Conservation (phyloP, 2,329 filamentous ascomycete genomes). For the Aspergillus novoparasiticus region DNA sequence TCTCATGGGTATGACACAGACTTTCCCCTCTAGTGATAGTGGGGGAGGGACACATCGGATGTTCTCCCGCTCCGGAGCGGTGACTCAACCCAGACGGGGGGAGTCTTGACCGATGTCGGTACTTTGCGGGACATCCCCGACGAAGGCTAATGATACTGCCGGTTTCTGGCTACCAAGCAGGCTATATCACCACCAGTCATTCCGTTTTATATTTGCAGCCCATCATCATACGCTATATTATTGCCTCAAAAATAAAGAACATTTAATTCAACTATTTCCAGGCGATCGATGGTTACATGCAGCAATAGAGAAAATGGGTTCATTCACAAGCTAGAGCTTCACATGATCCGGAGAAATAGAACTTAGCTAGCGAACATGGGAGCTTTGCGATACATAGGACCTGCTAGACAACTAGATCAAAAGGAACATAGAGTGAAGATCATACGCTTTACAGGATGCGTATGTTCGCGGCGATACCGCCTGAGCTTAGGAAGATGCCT, state of each 20-base stretch:
- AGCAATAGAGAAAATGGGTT: not conserved
- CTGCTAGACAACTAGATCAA: not conserved
- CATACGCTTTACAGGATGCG: not conserved
- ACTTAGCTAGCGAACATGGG: not conserved
- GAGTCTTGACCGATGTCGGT: conserved; percentile 22
- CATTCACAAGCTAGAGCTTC: not conserved
- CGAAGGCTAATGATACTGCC: not conserved
- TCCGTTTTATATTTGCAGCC: no score
- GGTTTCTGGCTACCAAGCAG: no score
- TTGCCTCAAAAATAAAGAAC: not conserved
- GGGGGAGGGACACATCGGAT: conserved; percentile 19
- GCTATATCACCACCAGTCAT: no score
- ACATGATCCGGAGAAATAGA: not conserved
- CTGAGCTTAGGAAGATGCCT: conserved; percentile 22
- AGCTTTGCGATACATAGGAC: not conserved
- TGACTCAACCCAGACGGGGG: conserved; percentile 22
- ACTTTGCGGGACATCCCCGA: not conserved
- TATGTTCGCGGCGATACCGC: conserved; percentile 1
- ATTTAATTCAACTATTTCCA: not conserved
- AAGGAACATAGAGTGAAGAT: not conserved
- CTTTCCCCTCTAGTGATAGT: conserved; percentile 32
- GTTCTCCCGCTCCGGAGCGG: conserved; percentile 36
- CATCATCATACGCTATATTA: not conserved
- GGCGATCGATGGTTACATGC: not conserved
- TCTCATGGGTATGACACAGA: conserved; percentile 29